Base-by-base conservation (phyloP, 1,284 basidiomycete species). In the Apiotrichum akiyoshidainum region DNA sequence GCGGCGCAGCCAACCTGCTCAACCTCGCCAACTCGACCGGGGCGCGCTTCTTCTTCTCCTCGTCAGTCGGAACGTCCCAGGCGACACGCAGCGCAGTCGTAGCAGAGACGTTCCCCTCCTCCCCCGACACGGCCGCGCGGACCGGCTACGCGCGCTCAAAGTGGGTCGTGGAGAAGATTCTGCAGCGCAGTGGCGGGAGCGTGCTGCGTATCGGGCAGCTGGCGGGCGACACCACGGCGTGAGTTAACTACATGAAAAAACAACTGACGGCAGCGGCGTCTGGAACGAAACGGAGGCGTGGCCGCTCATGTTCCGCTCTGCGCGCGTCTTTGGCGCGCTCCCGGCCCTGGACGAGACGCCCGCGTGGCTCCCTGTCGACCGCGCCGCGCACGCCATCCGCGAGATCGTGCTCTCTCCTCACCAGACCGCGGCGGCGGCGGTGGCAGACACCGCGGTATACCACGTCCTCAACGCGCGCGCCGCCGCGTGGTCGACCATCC, bases 241-340 rank as follows among this genome's bases (percentile, higher is more conserved):
- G 54, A 65, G 68, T 64, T n/a, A 33, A 19, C 19, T 37, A 10
- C 39, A 40, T 19, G 7, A 16, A 0, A 34, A 22, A 19, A 37
- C 4, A 34, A 11, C 37, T 47, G 22, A 33, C 47, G 2, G 5
- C 48, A 66, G 65, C 57, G 84, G 84, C 1, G 79, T 84, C 1
- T 86, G 85, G 85, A 86, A 85, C 70, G 80, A 82, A 62, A 84
- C 80, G 2, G 84, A 85, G 68, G 83, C 82, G 6, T 81, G 80
- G 69, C 75, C 71, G 12, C 66, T 82, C 50, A 74, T 82, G 61
- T 74, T 81, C 66, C 68, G 66, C 31, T 59, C 81, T 6, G 81
- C 80, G 41, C 74, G 81, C 39, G 78, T 75, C 5, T 66, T 82
- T 10, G 79, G 80, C 0, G 69, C 78, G 1, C 76, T 86, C 4